Base-by-base conservation (phyloP, 306 rosid genomes). In the Acacia melanoxylon region DNA sequence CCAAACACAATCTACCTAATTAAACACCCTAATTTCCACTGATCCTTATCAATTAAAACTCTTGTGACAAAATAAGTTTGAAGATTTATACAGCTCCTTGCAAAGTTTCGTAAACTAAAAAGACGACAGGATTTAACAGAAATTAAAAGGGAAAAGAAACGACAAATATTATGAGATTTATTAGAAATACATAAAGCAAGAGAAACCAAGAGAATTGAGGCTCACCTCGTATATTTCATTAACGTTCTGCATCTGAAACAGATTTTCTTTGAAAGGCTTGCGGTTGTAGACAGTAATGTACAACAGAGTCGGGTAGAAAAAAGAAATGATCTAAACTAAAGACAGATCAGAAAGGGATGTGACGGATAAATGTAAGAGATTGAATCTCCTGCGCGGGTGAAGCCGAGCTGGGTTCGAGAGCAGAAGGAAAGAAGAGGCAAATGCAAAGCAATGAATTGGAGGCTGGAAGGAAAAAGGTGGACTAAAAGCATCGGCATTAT, bases 271-370 rank as follows among this genome's bases (percentile, higher is more conserved):
- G 61, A 72, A 61, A 24, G 80, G 81, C n/a, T 78, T 33, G 69
- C 80, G 54, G 76, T 78, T 46, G 72, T 75, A 72, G 76, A 10
- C 35, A 12, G 8, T 49, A 76, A 71, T 65, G 82, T 71, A 81
- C 56, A 74, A 81, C 83, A 75, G 83, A 82, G 76, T 59, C 71
- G 58, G 56, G 56, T 81, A 25, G 52, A 71, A 84, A 68, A 45
- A 10, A 16, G 16, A 51, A 51, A 62, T 24, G 85, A 90, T 87
- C 84, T 75, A 86, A 56, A 83, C 25, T 68, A 78, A 70, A 86
- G 75, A 58, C 74, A 87, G 91, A 91, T 86, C 88, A 86, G 89
- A 74, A 67, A 82, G 41, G 29, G 78, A 80, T 72, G 81, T 15
- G 72, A 46, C 41, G 74, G 86, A 75, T 80, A 81, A 67, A 65